Percentiles rank a stretch among this genome's conserved stretches.
Conservation (phyloP, 2,329 filamentous ascomycete genomes). For the Cladosporium cucumerinum region DNA sequence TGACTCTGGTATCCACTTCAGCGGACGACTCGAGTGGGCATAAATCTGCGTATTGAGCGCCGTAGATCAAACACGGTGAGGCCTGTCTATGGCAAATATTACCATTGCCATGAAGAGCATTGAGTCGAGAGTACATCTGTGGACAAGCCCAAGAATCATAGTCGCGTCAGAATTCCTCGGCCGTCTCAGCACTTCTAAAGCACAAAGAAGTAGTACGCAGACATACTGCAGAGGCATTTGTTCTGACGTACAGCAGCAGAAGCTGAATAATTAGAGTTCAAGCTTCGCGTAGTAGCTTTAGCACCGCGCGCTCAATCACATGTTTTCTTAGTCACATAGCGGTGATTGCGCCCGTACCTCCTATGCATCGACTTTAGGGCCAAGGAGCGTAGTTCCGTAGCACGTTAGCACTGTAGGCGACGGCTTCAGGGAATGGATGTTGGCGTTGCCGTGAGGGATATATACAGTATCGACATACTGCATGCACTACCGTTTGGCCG, state of each 20-base stretch:
- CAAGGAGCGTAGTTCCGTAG: neutral
- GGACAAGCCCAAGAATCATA: too few relatives aligned
- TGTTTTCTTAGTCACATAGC: neutral
- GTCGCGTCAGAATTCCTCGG: too few relatives aligned
- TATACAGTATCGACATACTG: neutral
- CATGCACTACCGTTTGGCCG: neutral
- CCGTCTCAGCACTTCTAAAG: too few relatives aligned
- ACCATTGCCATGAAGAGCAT: too few relatives aligned
- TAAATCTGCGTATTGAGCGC: neutral
- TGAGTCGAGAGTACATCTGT: neutral
- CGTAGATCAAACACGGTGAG: neutral
- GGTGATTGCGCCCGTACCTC: neutral
- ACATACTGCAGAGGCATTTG: neutral
- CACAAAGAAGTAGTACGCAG: neutral
- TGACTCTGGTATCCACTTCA: constrained; percentile 5
- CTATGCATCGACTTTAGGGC: neutral
- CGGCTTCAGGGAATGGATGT: neutral
- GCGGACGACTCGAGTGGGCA: neutral
- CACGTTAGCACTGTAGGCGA: neutral
- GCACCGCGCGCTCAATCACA: neutral
- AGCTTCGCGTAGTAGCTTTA: neutral
- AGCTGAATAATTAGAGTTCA: neutral
- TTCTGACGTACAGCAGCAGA: too few relatives aligned
- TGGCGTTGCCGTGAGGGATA: neutral
- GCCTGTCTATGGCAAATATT: neutral